phyloP scores from a whole-genome alignment of 305 asterid genomes.

The Fraxinus platypoda region DNA sequence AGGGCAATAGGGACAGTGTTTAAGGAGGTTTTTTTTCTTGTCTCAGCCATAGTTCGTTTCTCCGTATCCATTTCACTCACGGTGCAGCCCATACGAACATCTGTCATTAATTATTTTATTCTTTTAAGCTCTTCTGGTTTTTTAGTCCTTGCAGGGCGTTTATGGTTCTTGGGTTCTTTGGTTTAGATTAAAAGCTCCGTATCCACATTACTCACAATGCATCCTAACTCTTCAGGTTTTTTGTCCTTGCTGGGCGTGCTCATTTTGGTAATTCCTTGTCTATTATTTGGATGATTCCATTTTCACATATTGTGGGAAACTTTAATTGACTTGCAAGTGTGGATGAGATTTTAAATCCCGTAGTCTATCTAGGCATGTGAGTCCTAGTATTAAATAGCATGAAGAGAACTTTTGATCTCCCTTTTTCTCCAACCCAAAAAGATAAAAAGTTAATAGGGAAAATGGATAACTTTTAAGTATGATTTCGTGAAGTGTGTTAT shows the following conservation, averaged over 20 bases:
- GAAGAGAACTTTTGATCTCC: background rate
- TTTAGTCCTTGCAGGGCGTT: background rate
- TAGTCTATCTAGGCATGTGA: background rate
- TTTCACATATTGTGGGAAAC: background rate
- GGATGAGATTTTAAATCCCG: background rate
- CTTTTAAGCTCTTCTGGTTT: background rate
- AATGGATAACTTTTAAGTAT: background rate
- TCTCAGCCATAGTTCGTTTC: background rate
- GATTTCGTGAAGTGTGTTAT: background rate
- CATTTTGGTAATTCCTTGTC: background rate
- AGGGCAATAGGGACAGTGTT: background rate
- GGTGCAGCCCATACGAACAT: background rate
- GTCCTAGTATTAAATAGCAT: background rate
- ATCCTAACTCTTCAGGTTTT: background rate
- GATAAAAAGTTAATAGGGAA: background rate
- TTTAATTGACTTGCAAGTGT: background rate
- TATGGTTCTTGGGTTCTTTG: background rate
- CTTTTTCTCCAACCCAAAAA: background rate
- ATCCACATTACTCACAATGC: background rate
- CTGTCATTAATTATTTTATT: background rate
- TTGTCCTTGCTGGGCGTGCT: too few species aligned
- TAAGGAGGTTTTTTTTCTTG: background rate
- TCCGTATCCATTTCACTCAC: conserved; percentile 9
- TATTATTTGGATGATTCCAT: background rate
- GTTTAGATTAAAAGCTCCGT: background rate